Evolutionary conservation across 148 eudicot genomes (phyloP), one percentile per base, ranked within the genome.

Genomic region (Heliosperma pusillum): DNA sequence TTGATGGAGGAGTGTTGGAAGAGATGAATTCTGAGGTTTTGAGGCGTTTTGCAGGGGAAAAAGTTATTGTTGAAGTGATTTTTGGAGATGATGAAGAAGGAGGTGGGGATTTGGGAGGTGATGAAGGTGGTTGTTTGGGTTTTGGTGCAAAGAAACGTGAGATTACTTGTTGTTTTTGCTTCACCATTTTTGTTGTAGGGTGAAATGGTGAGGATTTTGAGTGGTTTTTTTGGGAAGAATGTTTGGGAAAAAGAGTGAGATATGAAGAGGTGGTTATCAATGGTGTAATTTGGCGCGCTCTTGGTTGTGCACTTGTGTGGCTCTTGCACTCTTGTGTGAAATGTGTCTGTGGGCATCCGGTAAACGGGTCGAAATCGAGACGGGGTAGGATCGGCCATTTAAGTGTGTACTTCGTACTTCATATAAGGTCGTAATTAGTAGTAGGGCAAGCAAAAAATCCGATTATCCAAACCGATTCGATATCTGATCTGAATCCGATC

Each of bases 111-210:
- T 5, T 16, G 75, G 75, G 20, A 40, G 87, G 72, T 30, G 81
- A 30, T 10, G 82, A 74, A 69, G 77, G 57, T 78, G 56, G 36
- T 82, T 42, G 42, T 82, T 76, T 75, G 80, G 97, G 81, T 82
- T 87, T 90, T 57, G 97, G 93, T 13, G 97, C 88, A 40, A 94
- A 94, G 85, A 94, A 94, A 66, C 93, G 93, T 74, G 98, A 94
- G 73, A 94, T 87, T 5, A 88, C 89, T 74, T 83, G 89, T 84
- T 94, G 98, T 73, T 94, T 94, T 64, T 89, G 92, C 70, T 90
- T 92, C 40, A 88, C 96, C 97, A 94, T 94, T 76, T 63, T 67
- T 47, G 7, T 11, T 29, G 42, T 36, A 11, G 1, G 0, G 22
- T 17, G 26, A 7, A 27, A 66, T 68, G 40, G 33, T 50, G 47